These are phyloP conservation scores for Psilocybe tampanensis DNA, from an alignment of 768 basidiomycete genomes.

Conservation along the genomic window DNA sequence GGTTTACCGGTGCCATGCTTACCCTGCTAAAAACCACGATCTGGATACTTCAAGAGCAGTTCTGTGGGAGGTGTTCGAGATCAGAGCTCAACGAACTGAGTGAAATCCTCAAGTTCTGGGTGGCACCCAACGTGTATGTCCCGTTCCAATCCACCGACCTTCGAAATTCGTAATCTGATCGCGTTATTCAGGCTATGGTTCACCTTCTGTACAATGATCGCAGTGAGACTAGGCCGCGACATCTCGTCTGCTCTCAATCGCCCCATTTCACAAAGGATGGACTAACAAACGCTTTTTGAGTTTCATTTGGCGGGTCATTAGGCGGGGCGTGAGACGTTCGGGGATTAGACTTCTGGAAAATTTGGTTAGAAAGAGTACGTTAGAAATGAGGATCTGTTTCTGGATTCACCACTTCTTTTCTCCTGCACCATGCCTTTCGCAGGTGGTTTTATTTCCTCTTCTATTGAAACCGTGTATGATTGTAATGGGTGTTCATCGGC, in stretches of 20 bases:
- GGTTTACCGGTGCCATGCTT: slow-evolving; percentile 70
- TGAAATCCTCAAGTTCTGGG: slow-evolving; percentile 58
- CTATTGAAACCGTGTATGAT: not conserved
- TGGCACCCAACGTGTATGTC: slow-evolving; percentile 71
- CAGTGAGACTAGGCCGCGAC: slow-evolving; percentile 36
- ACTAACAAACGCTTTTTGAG: slow-evolving; percentile 5
- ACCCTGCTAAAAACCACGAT: slow-evolving; percentile 79
- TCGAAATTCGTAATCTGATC: not conserved
- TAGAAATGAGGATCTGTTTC: slow-evolving; percentile 3
- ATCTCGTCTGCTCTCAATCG: slow-evolving; percentile 27
- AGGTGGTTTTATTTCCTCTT: not conserved
- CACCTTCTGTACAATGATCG: slow-evolving; percentile 34
- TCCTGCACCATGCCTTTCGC: not conserved
- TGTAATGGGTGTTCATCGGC: not conserved
- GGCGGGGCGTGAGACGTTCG: slow-evolving; percentile 4
- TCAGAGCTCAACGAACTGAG: slow-evolving; percentile 58
- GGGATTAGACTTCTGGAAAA: slow-evolving; percentile 8
- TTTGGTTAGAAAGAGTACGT: slow-evolving; percentile 3
- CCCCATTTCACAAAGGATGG: slow-evolving; percentile 4
- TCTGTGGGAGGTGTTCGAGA: slow-evolving; percentile 61
- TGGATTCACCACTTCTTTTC: slow-evolving; percentile 1
- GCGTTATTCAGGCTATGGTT: slow-evolving; percentile 31
- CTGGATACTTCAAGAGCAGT: slow-evolving; percentile 73
- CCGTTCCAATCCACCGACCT: not conserved
- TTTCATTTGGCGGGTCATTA: slow-evolving; percentile 7